phyloP scores from a whole-genome alignment of 2,329 filamentous ascomycete genomes.

The Fusarium redolens region DNA sequence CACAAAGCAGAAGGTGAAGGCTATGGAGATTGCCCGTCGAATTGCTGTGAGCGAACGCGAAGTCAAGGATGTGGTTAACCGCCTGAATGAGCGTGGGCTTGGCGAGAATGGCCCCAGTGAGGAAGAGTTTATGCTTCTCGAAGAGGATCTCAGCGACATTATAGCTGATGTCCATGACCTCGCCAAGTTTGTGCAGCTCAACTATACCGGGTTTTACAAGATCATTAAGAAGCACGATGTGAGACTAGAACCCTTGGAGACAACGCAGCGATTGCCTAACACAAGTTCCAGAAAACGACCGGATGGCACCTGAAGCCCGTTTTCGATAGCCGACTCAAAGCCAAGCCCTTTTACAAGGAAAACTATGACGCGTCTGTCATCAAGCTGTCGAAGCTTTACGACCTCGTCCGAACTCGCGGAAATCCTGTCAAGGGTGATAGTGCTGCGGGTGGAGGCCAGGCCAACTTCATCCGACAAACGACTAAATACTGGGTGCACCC shows the following conservation, averaged over 20 bases:
- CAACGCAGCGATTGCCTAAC: constrained; percentile 32
- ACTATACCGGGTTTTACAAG: constrained; percentile 99
- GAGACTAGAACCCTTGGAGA: constrained; percentile 48
- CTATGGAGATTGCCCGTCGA: constrained; percentile 91
- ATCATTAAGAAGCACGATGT: constrained; percentile 99
- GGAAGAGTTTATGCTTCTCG: constrained; percentile 92
- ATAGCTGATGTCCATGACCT: constrained; percentile 98
- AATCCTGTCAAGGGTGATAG: constrained; percentile 94
- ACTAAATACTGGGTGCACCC: constrained; percentile 99
- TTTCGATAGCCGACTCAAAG: constrained; percentile 94
- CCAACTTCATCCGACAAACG: constrained; percentile 95
- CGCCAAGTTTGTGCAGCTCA: constrained; percentile 97
- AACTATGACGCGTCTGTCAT: constrained; percentile 98
- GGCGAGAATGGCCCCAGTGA: constrained; percentile 75
- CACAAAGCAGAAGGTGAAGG: constrained; percentile 96
- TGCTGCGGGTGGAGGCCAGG: constrained; percentile 88
- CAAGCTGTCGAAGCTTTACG: constrained; percentile 94
- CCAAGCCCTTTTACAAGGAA: constrained; percentile 98
- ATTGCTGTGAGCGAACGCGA: constrained; percentile 91
- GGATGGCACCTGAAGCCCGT: constrained; percentile 92
- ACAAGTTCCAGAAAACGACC: constrained; percentile 81
- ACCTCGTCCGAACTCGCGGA: constrained; percentile 91
- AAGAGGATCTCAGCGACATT: constrained; percentile 95
- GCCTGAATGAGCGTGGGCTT: constrained; percentile 72
- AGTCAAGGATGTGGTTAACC: constrained; percentile 85